Conservation (phyloP, 1,139 yeast species). For the Suhomyces bribrorum region DNA sequence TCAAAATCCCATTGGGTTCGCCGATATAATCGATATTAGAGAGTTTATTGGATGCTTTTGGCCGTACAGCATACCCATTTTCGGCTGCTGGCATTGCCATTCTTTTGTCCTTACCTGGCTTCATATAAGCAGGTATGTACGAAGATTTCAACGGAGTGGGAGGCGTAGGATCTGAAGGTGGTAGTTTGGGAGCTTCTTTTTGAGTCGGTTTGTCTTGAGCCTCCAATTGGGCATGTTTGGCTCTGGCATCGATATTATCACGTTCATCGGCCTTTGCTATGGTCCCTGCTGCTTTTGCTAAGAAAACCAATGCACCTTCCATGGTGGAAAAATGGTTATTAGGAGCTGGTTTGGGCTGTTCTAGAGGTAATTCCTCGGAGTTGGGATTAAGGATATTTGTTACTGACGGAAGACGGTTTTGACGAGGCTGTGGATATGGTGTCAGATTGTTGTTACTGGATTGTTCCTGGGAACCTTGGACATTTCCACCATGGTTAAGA, state of each 20-base stretch:
- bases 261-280: constrained; percentile 67
- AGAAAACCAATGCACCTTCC: constrained; percentile 68
- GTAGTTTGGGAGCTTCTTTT: neutral
- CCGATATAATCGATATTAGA: constrained; percentile 69
- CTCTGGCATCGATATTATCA: constrained; percentile 66
- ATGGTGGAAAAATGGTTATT: constrained; percentile 42
- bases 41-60: constrained; percentile 52
- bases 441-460: too few relatives aligned
- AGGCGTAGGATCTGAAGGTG: constrained; percentile 6
- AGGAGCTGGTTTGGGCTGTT: constrained; percentile 7
- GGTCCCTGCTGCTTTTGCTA: constrained; percentile 76
- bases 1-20: constrained; percentile 53
- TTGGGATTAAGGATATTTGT: constrained; percentile 10
- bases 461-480: too few relatives aligned
- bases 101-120: constrained; percentile 18
- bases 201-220: constrained; percentile 3
- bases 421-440: neutral
- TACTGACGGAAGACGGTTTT: constrained; percentile 10
- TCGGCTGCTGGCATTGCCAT: constrained; percentile 49
- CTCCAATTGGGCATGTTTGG: constrained; percentile 52
- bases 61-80: constrained; percentile 51
- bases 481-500: too few relatives aligned
- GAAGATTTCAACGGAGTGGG: constrained; percentile 1
- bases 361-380: neutral
- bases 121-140: constrained; percentile 17